phyloP scores from a whole-genome alignment of 192 early-diverging fungal genomes.

The Piromyces sp. region DNA sequence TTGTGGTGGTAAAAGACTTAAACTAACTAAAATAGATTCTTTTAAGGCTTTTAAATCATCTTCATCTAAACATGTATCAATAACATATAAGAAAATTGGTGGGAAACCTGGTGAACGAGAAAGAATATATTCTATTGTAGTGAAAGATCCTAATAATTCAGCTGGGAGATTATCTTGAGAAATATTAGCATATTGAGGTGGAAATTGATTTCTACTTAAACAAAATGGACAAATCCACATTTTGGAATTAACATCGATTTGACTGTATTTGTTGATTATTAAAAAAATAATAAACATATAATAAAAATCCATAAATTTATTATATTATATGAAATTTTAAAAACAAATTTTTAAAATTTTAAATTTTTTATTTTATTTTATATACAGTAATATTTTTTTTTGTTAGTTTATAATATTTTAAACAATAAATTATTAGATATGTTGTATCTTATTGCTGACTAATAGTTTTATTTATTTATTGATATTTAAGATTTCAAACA shows the following conservation, averaged over 20 bases:
- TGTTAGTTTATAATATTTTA: no score
- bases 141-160: constrained; percentile 76
- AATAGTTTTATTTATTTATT: no score
- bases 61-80: constrained; percentile 91
- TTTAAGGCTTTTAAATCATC: constrained; percentile 91
- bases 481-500: no score
- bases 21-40: constrained; percentile 74
- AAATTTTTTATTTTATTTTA: no score
- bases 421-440: no score
- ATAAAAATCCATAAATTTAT: no score
- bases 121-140: constrained; percentile 92
- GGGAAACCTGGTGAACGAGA: constrained; percentile 54
- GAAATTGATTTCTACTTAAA: constrained; percentile 87
- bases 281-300: no score
- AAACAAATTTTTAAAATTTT: no score
- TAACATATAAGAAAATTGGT: constrained; percentile 90
- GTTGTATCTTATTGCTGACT: no score
- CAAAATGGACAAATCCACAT: constrained; percentile 98
- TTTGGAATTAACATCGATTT: constrained; percentile 87
- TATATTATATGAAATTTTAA: no score
- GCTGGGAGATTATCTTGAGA: constrained; percentile 77
- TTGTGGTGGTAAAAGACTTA: constrained; percentile 79
- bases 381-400: no score
- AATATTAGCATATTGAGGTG: constrained; percentile 93
- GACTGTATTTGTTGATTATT: constrained; percentile 22